Base-by-base conservation (phyloP, 768 basidiomycete genomes). In the Mycena filopes region DNA sequence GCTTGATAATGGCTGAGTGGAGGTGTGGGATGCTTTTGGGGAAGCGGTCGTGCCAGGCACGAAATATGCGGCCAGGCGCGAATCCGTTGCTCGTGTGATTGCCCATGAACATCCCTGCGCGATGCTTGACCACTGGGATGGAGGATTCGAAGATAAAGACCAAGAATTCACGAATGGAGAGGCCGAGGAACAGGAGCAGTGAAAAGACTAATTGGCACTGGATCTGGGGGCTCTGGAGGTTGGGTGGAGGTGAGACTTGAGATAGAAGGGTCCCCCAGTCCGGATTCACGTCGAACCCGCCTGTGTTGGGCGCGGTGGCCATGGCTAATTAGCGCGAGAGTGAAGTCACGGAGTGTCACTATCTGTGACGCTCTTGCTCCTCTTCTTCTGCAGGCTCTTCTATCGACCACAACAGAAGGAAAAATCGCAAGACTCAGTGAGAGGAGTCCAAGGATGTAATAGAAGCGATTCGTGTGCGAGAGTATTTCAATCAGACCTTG, bases 41-140 rank as follows among this genome's bases (percentile, higher is more conserved):
- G n/a, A n/a, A n/a, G n/a, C n/a, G n/a, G n/a, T n/a, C n/a, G n/a
- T n/a, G n/a, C n/a, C n/a, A n/a, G n/a, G n/a, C n/a, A n/a, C n/a
- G n/a, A n/a, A n/a, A n/a, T n/a, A n/a, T n/a, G n/a, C n/a, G n/a
- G n/a, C n/a, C n/a, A n/a, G n/a, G n/a, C n/a, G n/a, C n/a, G n/a
- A n/a, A n/a, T n/a, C n/a, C n/a, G n/a, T n/a, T n/a, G n/a, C n/a
- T n/a, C n/a, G n/a, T n/a, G n/a, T n/a, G n/a, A 43, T 47, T 46
- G 36, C 53, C 26, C 42, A 62, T 62, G 33, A 62, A 62, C 11
- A 55, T 26, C 4, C 59, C 59, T 4, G 26, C 59, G 40, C 59
- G 59, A n/a, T 60, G 49, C 21, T 40, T 26, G 38, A 60, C 48
- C 20, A 7, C 43, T 45, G 43, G 43, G n/a, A 23, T 45, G 4